These are phyloP conservation scores for Skeletonema costatum DNA, from an alignment of 108 stramenopile species.

Conservation along the genomic window DNA sequence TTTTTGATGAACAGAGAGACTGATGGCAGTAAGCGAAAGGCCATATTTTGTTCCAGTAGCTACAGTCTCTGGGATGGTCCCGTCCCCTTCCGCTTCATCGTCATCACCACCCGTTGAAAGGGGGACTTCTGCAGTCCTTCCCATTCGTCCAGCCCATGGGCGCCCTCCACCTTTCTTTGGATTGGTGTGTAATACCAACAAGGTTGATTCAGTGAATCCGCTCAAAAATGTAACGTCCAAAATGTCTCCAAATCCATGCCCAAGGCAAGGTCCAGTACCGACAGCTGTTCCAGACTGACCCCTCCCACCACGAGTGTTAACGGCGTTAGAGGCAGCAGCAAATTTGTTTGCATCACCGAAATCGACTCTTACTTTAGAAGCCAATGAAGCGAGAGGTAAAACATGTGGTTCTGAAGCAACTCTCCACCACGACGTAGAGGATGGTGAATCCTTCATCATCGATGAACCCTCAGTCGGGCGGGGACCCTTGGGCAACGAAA, in stretches of 20 bases:
- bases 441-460: background rate
- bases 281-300: slow-evolving; percentile 3
- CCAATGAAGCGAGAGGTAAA: slow-evolving; percentile 61
- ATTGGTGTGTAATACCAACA: slow-evolving; percentile 77
- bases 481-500: slow-evolving; percentile 43
- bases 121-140: slow-evolving; percentile 49
- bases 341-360: slow-evolving; percentile 17
- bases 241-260: slow-evolving; percentile 87
- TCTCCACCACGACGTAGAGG: slow-evolving; percentile 61
- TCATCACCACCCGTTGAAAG: slow-evolving; percentile 5
- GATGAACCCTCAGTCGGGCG: slow-evolving; percentile 11
- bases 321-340: slow-evolving; percentile 3
- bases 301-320: slow-evolving; percentile 5
- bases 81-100: slow-evolving; percentile 4
- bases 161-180: slow-evolving; percentile 53
- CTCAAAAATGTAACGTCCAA: slow-evolving; percentile 61
- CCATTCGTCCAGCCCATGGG: slow-evolving; percentile 71
- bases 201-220: slow-evolving; percentile 79
- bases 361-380: slow-evolving; percentile 28
- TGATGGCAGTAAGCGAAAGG: slow-evolving; percentile 73
- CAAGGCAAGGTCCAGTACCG: slow-evolving; percentile 27
- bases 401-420: slow-evolving; percentile 73
- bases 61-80: slow-evolving; percentile 17
- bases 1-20: slow-evolving; percentile 69
- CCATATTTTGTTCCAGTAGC: slow-evolving; percentile 54